These are phyloP conservation scores for Daldinia concentrica DNA, from an alignment of 495 filamentous ascomycete species.

Conservation along the genomic window DNA sequence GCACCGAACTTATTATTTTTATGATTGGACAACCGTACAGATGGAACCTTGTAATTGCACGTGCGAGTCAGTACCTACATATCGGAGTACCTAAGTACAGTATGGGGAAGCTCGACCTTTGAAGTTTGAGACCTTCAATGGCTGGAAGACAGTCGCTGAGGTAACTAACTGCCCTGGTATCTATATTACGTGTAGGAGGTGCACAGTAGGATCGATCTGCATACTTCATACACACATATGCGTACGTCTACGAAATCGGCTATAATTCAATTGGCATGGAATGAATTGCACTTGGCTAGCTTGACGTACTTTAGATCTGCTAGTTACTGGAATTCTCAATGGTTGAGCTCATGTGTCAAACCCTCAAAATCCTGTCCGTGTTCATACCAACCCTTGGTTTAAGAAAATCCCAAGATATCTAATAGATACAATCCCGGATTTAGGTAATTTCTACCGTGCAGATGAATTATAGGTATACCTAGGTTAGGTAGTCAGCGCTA, in stretches of 20 bases:
- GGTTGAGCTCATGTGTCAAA: not conserved
- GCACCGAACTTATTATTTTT: not conserved
- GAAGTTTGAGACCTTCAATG: not conserved
- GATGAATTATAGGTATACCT: not conserved
- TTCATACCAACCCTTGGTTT: not conserved
- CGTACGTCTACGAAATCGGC: not conserved
- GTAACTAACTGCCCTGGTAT: not conserved
- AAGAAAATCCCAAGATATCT: not conserved
- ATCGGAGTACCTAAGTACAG: not conserved
- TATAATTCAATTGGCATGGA: not conserved
- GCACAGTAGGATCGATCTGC: not conserved
- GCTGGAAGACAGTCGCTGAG: not conserved
- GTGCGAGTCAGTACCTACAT: constrained; percentile 37
- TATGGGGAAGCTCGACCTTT: not conserved
- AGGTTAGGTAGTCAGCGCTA: too few species aligned
- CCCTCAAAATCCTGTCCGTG: not conserved
- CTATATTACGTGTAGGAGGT: not conserved
- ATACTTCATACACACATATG: not conserved
- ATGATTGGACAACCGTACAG: constrained; percentile 21
- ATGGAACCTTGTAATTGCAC: constrained; percentile 31
- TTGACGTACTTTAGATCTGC: too few species aligned
- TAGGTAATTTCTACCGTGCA: not conserved
- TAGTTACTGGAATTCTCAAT: not conserved
- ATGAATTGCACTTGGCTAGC: too few species aligned
- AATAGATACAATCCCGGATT: not conserved